These are phyloP conservation scores for Angomonas ambiguus DNA, from an alignment of 208 protist species.

Conservation along the genomic window DNA sequence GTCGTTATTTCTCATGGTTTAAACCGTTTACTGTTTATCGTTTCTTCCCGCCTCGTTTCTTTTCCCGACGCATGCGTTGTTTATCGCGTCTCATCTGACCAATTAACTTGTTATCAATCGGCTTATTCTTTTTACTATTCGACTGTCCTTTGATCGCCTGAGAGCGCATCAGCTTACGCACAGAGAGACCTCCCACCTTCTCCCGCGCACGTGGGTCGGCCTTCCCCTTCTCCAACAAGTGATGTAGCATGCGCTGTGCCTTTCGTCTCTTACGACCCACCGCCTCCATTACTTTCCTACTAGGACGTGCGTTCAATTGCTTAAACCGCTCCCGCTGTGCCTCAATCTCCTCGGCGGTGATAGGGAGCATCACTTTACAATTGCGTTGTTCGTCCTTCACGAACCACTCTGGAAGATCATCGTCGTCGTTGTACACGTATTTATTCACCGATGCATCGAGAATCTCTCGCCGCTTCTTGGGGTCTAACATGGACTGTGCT, in stretches of 20 bases:
- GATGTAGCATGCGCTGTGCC: constrained; percentile 75
- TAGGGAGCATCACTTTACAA: constrained; percentile 75
- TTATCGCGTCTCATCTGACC: constrained; percentile 65
- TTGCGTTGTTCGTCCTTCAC: constrained; percentile 90
- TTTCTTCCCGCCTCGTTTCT: constrained; percentile 6
- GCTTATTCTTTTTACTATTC: constrained; percentile 79
- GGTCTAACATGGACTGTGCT: constrained; percentile 83
- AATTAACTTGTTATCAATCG: constrained; percentile 68
- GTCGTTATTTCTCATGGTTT: constrained; percentile 10
- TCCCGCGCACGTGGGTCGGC: constrained; percentile 77
- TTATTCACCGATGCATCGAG: constrained; percentile 84
- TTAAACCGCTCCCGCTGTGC: constrained; percentile 86
- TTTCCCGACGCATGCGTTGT: constrained; percentile 33
- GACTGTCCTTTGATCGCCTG: constrained; percentile 56
- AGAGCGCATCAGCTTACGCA: constrained; percentile 87
- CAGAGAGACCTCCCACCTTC: constrained; percentile 67
- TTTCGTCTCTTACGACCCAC: constrained; percentile 93
- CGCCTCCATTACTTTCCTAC: constrained; percentile 97
- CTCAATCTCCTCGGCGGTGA: constrained; percentile 90
- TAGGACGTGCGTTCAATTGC: constrained; percentile 94
- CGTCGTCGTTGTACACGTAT: constrained; percentile 88
- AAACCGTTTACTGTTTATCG: constrained; percentile 1
- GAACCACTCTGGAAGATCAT: constrained; percentile 90
- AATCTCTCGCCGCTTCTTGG: constrained; percentile 80
- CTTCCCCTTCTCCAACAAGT: constrained; percentile 88